Evolutionary conservation across 2,329 filamentous ascomycete species (phyloP).

Genomic region (Aspergillus japonicus): DNA sequence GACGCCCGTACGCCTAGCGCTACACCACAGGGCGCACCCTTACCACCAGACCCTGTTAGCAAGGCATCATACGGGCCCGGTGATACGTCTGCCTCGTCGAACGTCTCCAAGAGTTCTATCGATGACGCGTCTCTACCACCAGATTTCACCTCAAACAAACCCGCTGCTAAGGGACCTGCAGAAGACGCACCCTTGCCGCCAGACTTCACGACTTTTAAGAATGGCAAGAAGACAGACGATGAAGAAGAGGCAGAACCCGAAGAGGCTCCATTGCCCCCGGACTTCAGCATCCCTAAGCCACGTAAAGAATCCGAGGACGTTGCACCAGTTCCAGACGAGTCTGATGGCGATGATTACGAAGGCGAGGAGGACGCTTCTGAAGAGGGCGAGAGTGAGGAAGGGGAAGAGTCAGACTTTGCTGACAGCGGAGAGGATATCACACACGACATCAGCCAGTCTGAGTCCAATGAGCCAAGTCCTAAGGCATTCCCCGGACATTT

Average conservation of each 20-base stretch:
- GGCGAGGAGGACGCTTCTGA: slow-evolving; percentile 30
- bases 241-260: slow-evolving; percentile 16
- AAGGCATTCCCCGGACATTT: slow-evolving; percentile 48
- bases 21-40: slow-evolving; percentile 29
- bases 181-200: slow-evolving; percentile 29
- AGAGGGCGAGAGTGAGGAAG: slow-evolving; percentile 15
- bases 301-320: slow-evolving; percentile 20
- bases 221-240: slow-evolving; percentile 8
- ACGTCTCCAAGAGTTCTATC: slow-evolving; percentile 40
- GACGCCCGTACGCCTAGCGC: slow-evolving; percentile 32
- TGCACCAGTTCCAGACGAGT: slow-evolving; percentile 35
- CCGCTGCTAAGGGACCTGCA: slow-evolving; percentile 14
- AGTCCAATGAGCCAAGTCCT: slow-evolving; percentile 34
- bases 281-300: slow-evolving; percentile 26
- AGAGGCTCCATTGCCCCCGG: slow-evolving; percentile 27
- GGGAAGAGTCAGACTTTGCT: slow-evolving; percentile 40
- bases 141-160: slow-evolving; percentile 27
- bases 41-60: slow-evolving; percentile 51
- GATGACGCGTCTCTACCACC: slow-evolving; percentile 43
- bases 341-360: slow-evolving; percentile 36
- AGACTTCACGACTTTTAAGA: slow-evolving; percentile 14
- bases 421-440: slow-evolving; percentile 50
- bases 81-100: slow-evolving; percentile 50
- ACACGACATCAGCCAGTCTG: slow-evolving; percentile 35
- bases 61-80: slow-evolving; percentile 47